Evolutionary conservation across 2,329 filamentous ascomycete genomes (phyloP), one percentile per base, ranked within the genome.

Genomic region (Elsinoe australis): DNA sequence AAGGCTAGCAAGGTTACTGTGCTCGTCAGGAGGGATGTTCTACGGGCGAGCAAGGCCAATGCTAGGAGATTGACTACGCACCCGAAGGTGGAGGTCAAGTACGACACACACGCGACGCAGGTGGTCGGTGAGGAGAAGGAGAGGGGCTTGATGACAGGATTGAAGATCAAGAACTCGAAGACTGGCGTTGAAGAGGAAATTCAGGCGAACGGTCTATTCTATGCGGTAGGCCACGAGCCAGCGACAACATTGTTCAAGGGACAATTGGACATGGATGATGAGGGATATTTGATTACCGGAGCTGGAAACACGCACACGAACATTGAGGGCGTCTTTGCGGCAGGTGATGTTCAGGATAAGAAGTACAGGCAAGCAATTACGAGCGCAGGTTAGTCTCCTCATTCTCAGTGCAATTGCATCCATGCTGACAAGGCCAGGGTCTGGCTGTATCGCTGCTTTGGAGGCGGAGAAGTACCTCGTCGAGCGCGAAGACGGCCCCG

Each of bases 301-400:
- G 85, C 92, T 3, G 94, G 92, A 49, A 90, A 87, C 36, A 87
- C 87, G 51, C 75, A 84, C 62, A 98, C 92, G 39, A 95, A 80
- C 67, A 69, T 95, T 4, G 80, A 87, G 63, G 92, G 92, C 65
- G 87, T 98, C 15, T 98, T 95, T 64, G 92, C 92, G 29, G 92
- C 90, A 7, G 92, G 92, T 55, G 92, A 98, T 64, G 94, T 98
- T 7, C 92, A 98, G 73, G 94, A 98, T 67, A 98, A 96, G 82
- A 81, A 83, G 64, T 98, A 98, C 68, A 80, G 92, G 65, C 92
- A 98, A 73, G 92, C 92, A 38, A 94, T 98, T 57, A 98, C 92
- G 55, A 95, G 89, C 71, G 92, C 92, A 59, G 90, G 87, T 88
- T 73, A 64, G 82, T 78, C 56, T 24, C 15, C 14, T 42, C 6